Conservation (phyloP, 441 rosid genomes). For the Mallotus repandus region DNA sequence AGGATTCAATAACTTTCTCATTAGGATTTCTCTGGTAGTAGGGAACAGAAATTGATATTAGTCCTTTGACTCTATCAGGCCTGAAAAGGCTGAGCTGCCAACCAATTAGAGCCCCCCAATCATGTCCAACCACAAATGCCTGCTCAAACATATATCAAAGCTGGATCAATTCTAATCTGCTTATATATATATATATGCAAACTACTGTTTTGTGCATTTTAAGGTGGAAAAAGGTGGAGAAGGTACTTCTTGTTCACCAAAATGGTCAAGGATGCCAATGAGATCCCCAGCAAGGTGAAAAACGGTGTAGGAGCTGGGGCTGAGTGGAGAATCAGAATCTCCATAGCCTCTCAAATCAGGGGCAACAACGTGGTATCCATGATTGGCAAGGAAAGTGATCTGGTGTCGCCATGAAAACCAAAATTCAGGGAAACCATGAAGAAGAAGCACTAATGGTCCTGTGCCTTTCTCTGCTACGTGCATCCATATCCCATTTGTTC, state of each 20-base stretch:
- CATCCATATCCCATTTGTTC: slow-evolving; percentile 58
- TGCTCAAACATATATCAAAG: slow-evolving; percentile 10
- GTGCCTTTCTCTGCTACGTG: slow-evolving; percentile 56
- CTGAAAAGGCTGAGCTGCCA: slow-evolving; percentile 57
- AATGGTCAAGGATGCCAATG: slow-evolving; percentile 65
- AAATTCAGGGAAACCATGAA: slow-evolving; percentile 76
- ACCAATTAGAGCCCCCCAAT: slow-evolving; percentile 63
- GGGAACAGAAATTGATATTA: slow-evolving; percentile 50
- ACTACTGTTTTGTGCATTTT: too few species aligned
- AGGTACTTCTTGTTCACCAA: slow-evolving; percentile 51
- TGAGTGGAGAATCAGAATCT: slow-evolving; percentile 52
- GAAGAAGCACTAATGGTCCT: slow-evolving; percentile 55
- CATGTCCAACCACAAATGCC: slow-evolving; percentile 77
- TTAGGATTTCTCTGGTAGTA: slow-evolving; percentile 44
- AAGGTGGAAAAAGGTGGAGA: neutral
- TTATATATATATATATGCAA: neutral
- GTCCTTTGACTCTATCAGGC: slow-evolving; percentile 67
- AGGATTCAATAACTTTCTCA: slow-evolving; percentile 30
- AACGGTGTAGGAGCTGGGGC: slow-evolving; percentile 42
- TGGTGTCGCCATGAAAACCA: slow-evolving; percentile 83
- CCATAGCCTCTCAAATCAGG: slow-evolving; percentile 72
- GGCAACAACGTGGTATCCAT: slow-evolving; percentile 63
- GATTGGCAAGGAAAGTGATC: slow-evolving; percentile 46
- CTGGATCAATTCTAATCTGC: too few species aligned
- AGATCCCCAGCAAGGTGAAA: slow-evolving; percentile 58